phyloP scores from a whole-genome alignment of 164 flowering plant genomes.

The Annona squamosa region DNA sequence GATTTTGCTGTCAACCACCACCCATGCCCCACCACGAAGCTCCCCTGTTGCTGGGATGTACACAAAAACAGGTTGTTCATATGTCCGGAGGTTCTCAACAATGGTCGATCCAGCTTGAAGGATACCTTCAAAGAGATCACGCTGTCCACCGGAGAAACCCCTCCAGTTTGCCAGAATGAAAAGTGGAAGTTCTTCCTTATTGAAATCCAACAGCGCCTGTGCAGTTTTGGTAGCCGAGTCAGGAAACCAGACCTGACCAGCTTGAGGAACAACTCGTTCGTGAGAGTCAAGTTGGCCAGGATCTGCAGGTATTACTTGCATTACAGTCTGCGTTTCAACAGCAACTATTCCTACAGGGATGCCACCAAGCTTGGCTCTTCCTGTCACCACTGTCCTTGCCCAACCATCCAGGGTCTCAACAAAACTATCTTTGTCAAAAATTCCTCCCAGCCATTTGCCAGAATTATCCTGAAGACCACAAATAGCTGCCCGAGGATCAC shows the following conservation, averaged over 20 bases:
- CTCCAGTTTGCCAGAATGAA: constrained; percentile 99
- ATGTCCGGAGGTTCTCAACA: constrained; percentile 94
- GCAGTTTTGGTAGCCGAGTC: constrained; percentile 96
- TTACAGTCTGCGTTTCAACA: constrained; percentile 95
- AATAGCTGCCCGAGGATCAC: constrained; percentile 98
- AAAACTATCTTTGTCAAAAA: constrained; percentile 87
- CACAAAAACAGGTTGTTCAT: constrained; percentile 88
- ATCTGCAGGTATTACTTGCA: constrained; percentile 98
- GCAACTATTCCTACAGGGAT: constrained; percentile 96
- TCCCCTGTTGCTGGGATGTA: constrained; percentile 97
- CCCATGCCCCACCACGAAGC: constrained; percentile 99
- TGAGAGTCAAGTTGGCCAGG: constrained; percentile 99
- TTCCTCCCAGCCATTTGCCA: constrained; percentile 90
- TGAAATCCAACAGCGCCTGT: constrained; percentile 91
- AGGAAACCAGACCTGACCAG: constrained; percentile 99
- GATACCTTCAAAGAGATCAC: constrained; percentile 98
- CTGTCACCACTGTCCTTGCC: constrained; percentile 99
- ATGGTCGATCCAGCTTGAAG: constrained; percentile 99
- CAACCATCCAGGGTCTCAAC: constrained; percentile 95
- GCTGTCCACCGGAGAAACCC: constrained; percentile 98
- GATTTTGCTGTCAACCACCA: constrained; percentile 85
- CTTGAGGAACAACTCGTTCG: constrained; percentile 96
- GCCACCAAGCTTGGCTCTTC: constrained; percentile 97
- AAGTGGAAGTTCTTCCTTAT: constrained; percentile 92
- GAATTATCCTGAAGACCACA: constrained; percentile 44